These are phyloP conservation scores for Umbelopsis sp. DNA, from an alignment of 192 early-diverging fungal genomes.

Conservation along the genomic window DNA sequence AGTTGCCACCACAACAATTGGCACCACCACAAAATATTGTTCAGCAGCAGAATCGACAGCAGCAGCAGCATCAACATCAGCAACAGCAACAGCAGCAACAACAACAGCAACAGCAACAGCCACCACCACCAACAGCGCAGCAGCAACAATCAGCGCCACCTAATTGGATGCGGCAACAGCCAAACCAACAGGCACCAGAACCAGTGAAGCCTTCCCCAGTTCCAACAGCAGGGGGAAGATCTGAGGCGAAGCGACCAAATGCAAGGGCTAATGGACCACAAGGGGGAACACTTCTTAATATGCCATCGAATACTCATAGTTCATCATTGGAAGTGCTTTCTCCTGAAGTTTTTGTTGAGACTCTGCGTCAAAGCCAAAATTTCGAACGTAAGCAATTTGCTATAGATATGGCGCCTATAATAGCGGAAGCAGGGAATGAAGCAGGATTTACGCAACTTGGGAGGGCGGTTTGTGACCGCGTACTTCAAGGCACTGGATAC, in stretches of 20 bases:
- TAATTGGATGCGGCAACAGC: constrained; percentile 6
- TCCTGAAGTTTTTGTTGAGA: constrained; percentile 25
- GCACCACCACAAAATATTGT: constrained; percentile 24
- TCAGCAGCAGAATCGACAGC: constrained; percentile 30
- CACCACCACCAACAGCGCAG: constrained; percentile 45
- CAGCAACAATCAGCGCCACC: not conserved
- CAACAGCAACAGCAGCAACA: constrained; percentile 19
- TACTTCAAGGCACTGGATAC: constrained; percentile 37
- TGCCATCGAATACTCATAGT: constrained; percentile 13
- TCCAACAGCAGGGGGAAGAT: not conserved
- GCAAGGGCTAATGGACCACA: constrained; percentile 6
- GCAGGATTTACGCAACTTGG: constrained; percentile 33
- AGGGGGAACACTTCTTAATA: not conserved
- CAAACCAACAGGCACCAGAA: not conserved
- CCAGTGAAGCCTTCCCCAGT: not conserved
- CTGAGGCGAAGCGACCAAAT: constrained; percentile 9
- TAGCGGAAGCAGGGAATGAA: constrained; percentile 23
- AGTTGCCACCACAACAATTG: constrained; percentile 26
- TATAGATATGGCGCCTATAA: constrained; percentile 31
- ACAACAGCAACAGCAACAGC: constrained; percentile 22
- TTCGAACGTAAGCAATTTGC: constrained; percentile 37
- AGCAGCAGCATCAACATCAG: constrained; percentile 18
- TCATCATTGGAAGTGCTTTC: constrained; percentile 21
- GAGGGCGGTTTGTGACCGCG: constrained; percentile 34
- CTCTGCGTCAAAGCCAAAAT: constrained; percentile 24